Evolutionary conservation across 805 yeast genomes (phyloP).

Genomic region (Candida incommunis): DNA sequence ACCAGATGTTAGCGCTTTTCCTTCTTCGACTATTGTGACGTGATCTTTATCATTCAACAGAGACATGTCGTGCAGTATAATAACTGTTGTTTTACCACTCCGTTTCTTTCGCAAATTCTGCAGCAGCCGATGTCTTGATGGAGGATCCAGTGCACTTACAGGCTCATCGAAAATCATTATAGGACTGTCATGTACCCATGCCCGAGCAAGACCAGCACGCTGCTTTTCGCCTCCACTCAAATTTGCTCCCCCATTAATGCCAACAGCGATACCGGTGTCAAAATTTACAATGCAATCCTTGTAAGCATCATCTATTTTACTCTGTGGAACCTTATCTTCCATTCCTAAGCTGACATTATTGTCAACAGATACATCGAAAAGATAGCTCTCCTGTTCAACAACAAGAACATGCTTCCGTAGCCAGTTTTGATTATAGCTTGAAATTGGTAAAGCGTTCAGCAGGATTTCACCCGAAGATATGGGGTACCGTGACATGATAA

Average conservation of each 20-base stretch:
- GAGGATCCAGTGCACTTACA: slow-evolving; percentile 61
- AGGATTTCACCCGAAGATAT: slow-evolving; percentile 38
- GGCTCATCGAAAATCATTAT: slow-evolving; percentile 78
- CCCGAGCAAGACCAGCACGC: slow-evolving; percentile 73
- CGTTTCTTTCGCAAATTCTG: slow-evolving; percentile 46
- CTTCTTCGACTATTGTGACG: slow-evolving; percentile 46
- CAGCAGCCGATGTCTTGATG: slow-evolving; percentile 32
- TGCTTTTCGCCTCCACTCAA: slow-evolving; percentile 91
- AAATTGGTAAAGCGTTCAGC: slow-evolving; percentile 40
- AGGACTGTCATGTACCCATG: slow-evolving; percentile 56
- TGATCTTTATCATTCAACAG: slow-evolving; percentile 44
- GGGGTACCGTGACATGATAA: slow-evolving; percentile 47
- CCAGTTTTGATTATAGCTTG: slow-evolving; percentile 33
- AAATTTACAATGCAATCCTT: slow-evolving; percentile 38
- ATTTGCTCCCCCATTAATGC: slow-evolving; percentile 35
- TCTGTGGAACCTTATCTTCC: slow-evolving; percentile 11
- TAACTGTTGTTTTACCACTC: slow-evolving; percentile 54
- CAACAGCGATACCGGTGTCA: slow-evolving; percentile 35
- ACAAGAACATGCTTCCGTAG: slow-evolving; percentile 49
- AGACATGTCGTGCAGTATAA: slow-evolving; percentile 64
- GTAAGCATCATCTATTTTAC: slow-evolving; percentile 30
- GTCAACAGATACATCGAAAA: slow-evolving; percentile 49
- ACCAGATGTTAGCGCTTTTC: slow-evolving; percentile 27
- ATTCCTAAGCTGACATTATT: slow-evolving; percentile 50
- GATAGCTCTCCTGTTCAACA: slow-evolving; percentile 55